Percentiles rank a stretch among this genome's conserved stretches.
Evolutionary conservation across 2,329 filamentous ascomycete species (phyloP).

Genomic region (Teratosphaeria pseudoeucalypti): DNA sequence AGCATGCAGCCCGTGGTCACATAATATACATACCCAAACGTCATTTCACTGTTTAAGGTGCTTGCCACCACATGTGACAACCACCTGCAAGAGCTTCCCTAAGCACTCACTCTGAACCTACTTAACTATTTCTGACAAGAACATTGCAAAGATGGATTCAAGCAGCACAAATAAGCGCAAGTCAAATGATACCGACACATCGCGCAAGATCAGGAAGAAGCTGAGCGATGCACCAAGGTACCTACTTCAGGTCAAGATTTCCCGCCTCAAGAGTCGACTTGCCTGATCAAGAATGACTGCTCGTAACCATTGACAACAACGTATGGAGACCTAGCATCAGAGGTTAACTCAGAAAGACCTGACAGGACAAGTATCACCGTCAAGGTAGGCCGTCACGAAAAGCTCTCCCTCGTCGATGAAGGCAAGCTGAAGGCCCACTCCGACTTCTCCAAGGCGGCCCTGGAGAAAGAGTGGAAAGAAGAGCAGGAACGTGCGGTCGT

Average conservation of each 20-base stretch:
- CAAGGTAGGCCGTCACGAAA: background rate
- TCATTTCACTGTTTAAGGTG: background rate
- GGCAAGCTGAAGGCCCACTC: background rate
- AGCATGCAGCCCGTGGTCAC: no score
- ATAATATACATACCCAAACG: background rate
- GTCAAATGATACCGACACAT: background rate
- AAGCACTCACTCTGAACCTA: no score
- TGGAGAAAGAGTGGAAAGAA: background rate
- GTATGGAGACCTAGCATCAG: background rate
- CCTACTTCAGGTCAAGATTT: background rate
- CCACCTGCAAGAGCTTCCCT: no score
- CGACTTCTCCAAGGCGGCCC: background rate
- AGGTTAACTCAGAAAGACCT: background rate
- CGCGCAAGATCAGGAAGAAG: background rate
- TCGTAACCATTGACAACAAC: background rate
- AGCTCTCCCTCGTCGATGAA: background rate
- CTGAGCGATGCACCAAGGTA: background rate
- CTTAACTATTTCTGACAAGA: background rate
- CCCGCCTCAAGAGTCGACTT: background rate
- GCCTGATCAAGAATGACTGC: background rate
- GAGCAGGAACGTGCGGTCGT: background rate
- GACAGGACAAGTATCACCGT: background rate
- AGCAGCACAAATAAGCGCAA: background rate
- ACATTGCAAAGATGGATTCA: background rate
- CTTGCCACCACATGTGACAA: no score